Percentiles rank a stretch among this genome's conserved stretches.
Conservation (phyloP, 1,284 basidiomycete genomes). For the Austroboletus olivaceoglutinosus region DNA sequence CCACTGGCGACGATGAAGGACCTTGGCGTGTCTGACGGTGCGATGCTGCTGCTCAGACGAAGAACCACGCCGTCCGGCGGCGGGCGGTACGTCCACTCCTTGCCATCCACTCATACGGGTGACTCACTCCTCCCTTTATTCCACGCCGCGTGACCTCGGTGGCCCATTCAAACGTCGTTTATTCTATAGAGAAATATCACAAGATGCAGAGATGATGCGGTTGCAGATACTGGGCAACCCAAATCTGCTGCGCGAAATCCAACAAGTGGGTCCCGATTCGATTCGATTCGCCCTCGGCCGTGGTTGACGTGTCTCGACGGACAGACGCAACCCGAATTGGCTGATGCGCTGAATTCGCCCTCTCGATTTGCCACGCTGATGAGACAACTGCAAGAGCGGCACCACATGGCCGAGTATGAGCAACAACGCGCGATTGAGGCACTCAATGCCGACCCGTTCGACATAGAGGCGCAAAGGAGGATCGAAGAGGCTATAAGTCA, state of each 20-base stretch:
- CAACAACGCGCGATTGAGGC: slow-evolving; percentile 64
- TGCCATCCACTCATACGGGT: neutral
- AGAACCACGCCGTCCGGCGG: slow-evolving; percentile 52
- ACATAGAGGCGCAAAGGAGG: slow-evolving; percentile 86
- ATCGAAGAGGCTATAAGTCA: slow-evolving; percentile 95
- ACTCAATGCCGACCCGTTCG: slow-evolving; percentile 84
- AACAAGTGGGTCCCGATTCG: slow-evolving; percentile 48
- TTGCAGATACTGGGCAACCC: slow-evolving; percentile 86
- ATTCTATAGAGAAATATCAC: slow-evolving; percentile 53
- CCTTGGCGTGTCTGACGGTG: slow-evolving; percentile 60
- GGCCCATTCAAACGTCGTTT: neutral
- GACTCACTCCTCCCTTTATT: neutral
- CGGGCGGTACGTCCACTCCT: slow-evolving; percentile 47
- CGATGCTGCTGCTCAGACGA: slow-evolving; percentile 66
- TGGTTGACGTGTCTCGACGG: slow-evolving; percentile 9
- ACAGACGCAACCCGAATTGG: slow-evolving; percentile 84
- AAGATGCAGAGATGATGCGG: slow-evolving; percentile 88
- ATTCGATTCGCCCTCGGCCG: neutral
- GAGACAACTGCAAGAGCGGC: slow-evolving; percentile 58
- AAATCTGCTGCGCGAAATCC: slow-evolving; percentile 72
- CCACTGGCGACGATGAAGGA: slow-evolving; percentile 64
- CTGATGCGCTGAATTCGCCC: slow-evolving; percentile 69
- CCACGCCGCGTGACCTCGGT: neutral
- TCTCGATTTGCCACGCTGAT: slow-evolving; percentile 73
- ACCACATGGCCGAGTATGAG: slow-evolving; percentile 51